Evolutionary conservation across 345 rosid genomes (phyloP).

Genomic region (Camelina hispida): DNA sequence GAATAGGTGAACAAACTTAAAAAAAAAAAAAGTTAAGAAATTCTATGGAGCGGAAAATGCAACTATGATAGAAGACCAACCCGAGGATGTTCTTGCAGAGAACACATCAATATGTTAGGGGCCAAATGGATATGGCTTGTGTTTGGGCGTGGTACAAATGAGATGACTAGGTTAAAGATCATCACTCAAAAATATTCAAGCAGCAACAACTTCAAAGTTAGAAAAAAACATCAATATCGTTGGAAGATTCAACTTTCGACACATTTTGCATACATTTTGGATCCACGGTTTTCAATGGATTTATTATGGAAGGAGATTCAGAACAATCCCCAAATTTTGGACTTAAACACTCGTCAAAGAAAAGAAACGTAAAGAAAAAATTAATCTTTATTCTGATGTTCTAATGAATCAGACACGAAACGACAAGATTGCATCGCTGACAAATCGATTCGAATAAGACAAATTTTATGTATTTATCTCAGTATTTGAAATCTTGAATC

Average conservation of each 20-base stretch:
- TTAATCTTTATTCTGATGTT: neutral
- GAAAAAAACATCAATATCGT: neutral
- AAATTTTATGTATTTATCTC: neutral
- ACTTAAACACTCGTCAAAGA: neutral
- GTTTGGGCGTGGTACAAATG: neutral
- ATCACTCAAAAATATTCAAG: neutral
- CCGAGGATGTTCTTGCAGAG: too few relatives aligned
- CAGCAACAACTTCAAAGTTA: neutral
- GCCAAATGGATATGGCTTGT: neutral
- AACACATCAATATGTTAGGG: neutral
- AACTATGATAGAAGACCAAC: neutral
- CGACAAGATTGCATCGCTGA: neutral
- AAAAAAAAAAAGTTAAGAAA: too few relatives aligned
- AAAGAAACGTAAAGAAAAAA: neutral
- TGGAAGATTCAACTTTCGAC: neutral
- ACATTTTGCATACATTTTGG: neutral
- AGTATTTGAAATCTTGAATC: neutral
- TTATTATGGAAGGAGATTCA: neutral
- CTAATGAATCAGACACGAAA: too few relatives aligned
- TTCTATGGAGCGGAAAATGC: neutral
- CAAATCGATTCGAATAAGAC: neutral
- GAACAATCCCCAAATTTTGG: neutral
- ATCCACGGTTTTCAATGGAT: neutral
- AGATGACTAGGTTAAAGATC: too few relatives aligned
- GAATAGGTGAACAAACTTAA: neutral